Evolutionary conservation across 2,329 filamentous ascomycete genomes (phyloP).

Genomic region (Aureobasidium sp.): DNA sequence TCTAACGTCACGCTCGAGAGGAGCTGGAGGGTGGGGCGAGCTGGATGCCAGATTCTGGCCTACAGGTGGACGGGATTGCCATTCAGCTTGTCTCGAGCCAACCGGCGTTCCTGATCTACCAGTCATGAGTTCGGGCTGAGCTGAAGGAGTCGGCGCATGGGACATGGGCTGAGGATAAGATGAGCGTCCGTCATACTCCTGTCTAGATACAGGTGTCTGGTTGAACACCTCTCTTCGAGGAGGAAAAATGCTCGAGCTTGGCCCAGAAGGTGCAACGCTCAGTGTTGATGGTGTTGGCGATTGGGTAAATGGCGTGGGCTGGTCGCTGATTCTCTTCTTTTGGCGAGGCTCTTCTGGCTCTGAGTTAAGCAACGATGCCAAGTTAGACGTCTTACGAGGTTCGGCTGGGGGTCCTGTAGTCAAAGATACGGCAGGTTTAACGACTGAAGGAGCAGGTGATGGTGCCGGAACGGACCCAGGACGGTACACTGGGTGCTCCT

Average conservation of each 20-base stretch:
- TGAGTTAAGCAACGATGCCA: constrained; percentile 29
- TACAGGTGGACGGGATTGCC: constrained; percentile 20
- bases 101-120: constrained; percentile 18
- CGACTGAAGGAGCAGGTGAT: constrained; percentile 20
- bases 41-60: constrained; percentile 18
- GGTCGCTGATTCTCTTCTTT: constrained; percentile 24
- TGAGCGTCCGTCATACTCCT: constrained; percentile 9
- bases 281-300: constrained; percentile 16
- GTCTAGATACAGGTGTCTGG: constrained; percentile 16
- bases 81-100: constrained; percentile 21
- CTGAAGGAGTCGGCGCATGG: constrained; percentile 4
- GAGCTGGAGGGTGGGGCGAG: constrained; percentile 20
- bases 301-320: constrained; percentile 20
- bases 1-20: constrained; percentile 26
- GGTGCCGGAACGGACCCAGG: constrained; percentile 23
- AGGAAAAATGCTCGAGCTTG: not conserved
- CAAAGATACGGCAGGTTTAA: constrained; percentile 16
- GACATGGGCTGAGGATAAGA: constrained; percentile 10
- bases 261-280: constrained; percentile 7
- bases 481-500: constrained; percentile 21
- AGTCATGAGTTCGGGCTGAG: constrained; percentile 14
- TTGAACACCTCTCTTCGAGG: constrained; percentile 12
- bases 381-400: constrained; percentile 32
- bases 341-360: constrained; percentile 28
- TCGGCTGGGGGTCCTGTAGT: constrained; percentile 23